Conservation (phyloP, 2,329 filamentous ascomycete species). For the Fusarium sp. region DNA sequence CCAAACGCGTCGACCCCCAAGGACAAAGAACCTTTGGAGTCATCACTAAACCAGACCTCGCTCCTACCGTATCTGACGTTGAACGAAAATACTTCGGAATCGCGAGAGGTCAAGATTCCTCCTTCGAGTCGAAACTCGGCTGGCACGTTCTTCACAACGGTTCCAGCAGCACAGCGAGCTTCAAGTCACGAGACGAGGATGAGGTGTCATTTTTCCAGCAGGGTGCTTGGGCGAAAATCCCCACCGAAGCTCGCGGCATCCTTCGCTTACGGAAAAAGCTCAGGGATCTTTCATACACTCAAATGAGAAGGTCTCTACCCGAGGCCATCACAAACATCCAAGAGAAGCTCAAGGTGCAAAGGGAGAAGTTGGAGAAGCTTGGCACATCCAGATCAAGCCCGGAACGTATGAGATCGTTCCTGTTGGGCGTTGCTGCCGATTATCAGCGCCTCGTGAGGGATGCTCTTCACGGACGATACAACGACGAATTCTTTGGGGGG, state of each 20-base stretch:
- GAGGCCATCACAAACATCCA: conserved; percentile 46
- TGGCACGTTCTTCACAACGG: background rate
- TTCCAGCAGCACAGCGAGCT: background rate
- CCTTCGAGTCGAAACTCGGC: background rate
- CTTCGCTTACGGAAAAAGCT: conserved; percentile 51
- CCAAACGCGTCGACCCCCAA: background rate
- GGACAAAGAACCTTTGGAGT: background rate
- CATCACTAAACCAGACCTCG: background rate
- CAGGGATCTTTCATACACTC: conserved; percentile 48
- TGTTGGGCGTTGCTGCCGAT: conserved; percentile 51
- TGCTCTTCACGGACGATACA: conserved; percentile 48
- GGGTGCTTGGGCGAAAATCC: background rate
- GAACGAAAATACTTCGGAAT: conserved; percentile 5
- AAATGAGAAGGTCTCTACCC: conserved; percentile 47
- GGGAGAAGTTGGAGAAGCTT: conserved; percentile 34
- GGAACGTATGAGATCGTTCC: conserved; percentile 50
- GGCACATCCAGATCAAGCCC: conserved; percentile 39
- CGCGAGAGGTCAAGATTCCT: background rate
- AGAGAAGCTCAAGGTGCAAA: conserved; percentile 34
- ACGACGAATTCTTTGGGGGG: conserved; percentile 53
- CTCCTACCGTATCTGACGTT: background rate
- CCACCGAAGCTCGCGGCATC: conserved; percentile 50
- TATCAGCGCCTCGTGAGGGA: conserved; percentile 51
- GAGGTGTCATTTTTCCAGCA: background rate
- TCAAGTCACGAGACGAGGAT: background rate